A percentile compares a stretch with the other conserved stretches of the same genome.
These are phyloP conservation scores for Rhynchosporium graminicola DNA, from an alignment of 2,329 filamentous ascomycete genomes.

Conservation along the genomic window DNA sequence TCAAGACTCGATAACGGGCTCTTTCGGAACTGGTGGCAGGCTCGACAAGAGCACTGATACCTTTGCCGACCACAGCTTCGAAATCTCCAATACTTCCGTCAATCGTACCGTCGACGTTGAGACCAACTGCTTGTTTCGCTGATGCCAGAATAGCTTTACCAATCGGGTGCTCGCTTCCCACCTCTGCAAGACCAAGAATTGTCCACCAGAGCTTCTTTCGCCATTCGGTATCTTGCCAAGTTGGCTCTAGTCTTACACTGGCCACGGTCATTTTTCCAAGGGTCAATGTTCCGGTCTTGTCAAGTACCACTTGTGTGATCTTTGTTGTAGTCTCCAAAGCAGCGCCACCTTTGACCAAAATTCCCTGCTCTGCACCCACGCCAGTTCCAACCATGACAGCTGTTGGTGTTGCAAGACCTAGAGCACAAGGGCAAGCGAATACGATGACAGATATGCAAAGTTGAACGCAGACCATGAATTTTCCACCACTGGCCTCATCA, in stretches of 20 bases:
- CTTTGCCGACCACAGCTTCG: constrained; percentile 77
- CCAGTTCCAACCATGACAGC: constrained; percentile 99
- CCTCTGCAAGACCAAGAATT: constrained; percentile 92
- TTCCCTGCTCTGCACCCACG: constrained; percentile 90
- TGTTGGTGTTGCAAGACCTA: constrained; percentile 94
- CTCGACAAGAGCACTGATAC: constrained; percentile 80
- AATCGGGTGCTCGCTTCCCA: constrained; percentile 93
- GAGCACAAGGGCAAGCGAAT: constrained; percentile 93
- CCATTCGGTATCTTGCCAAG: constrained; percentile 70
- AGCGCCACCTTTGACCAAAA: constrained; percentile 95
- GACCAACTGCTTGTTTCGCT: constrained; percentile 73
- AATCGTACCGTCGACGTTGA: constrained; percentile 71
- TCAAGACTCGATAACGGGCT: constrained; percentile 73
- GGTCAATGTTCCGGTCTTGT: constrained; percentile 95
- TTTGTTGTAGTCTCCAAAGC: constrained; percentile 89
- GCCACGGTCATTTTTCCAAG: constrained; percentile 94
- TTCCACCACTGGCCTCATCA: constrained; percentile 78
- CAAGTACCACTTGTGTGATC: constrained; percentile 85
- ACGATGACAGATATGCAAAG: constrained; percentile 98
- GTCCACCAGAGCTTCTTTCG: constrained; percentile 86
- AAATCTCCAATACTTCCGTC: constrained; percentile 88
- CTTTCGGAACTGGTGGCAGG: constrained; percentile 69
- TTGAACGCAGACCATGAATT: constrained; percentile 94
- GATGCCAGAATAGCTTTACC: constrained; percentile 81
- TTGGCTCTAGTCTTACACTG: constrained; percentile 62